Conservation (phyloP, 2,329 filamentous ascomycete genomes). For the Sordariomycetes sp. region DNA sequence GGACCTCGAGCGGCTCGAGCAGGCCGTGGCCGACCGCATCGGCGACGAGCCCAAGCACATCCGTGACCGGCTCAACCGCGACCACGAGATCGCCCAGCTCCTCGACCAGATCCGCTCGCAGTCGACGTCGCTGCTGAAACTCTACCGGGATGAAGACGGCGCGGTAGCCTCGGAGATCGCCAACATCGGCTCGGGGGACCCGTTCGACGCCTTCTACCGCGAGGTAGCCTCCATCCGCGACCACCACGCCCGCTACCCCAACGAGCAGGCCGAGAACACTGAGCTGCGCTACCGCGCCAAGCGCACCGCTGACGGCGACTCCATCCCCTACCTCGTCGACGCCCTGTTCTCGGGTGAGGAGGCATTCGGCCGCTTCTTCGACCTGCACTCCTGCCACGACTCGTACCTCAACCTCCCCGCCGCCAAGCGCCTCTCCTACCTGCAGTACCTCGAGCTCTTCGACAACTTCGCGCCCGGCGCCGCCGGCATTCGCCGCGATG, state of each 20-base stretch:
- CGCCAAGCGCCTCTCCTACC: conserved; percentile 74
- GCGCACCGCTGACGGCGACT: conserved; percentile 51
- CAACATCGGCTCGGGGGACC: conserved; percentile 63
- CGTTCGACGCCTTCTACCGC: conserved; percentile 85
- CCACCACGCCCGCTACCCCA: conserved; percentile 84
- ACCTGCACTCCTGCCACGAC: conserved; percentile 76
- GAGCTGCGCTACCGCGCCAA: conserved; percentile 79
- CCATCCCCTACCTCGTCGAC: conserved; percentile 62
- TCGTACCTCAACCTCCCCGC: conserved; percentile 82
- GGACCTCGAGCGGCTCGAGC: conserved; percentile 91
- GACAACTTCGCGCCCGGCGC: conserved; percentile 72
- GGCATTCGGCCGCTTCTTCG: conserved; percentile 84
- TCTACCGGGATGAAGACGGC: conserved; percentile 74
- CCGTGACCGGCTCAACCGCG: conserved; percentile 77
- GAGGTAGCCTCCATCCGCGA: conserved; percentile 72
- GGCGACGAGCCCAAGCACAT: conserved; percentile 83
- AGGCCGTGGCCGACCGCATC: conserved; percentile 82
- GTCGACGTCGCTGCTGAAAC: conserved; percentile 65
- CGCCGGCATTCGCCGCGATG: conserved; percentile 62
- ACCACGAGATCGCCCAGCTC: conserved; percentile 85
- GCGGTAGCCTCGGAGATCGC: conserved; percentile 70
- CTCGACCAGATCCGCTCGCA: conserved; percentile 81
- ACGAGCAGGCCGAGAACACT: conserved; percentile 89
- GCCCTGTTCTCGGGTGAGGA: conserved; percentile 95
- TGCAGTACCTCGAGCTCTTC: conserved; percentile 88